phyloP scores from a whole-genome alignment of 108 stramenopile genomes.

The Cyclotella atomus region DNA sequence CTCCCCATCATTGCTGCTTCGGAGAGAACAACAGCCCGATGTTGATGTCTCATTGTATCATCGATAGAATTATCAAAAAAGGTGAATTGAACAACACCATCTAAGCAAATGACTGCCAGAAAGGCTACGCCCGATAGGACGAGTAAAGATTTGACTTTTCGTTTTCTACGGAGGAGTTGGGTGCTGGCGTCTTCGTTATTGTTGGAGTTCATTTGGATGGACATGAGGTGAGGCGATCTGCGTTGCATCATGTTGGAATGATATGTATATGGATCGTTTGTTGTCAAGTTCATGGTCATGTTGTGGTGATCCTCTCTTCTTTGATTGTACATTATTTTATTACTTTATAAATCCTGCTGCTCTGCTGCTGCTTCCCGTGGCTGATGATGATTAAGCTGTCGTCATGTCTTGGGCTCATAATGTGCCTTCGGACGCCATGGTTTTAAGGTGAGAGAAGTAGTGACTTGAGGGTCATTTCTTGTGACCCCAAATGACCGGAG shows the following conservation, averaged over 20 bases:
- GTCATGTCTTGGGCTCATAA: neutral
- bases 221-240: too few relatives aligned
- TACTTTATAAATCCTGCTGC: too few relatives aligned
- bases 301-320: too few relatives aligned
- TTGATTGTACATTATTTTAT: too few relatives aligned
- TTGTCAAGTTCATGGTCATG: too few relatives aligned
- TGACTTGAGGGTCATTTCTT: neutral
- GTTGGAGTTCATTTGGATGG: neutral
- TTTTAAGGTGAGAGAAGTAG: neutral
- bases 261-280: too few relatives aligned
- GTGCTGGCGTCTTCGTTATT: neutral
- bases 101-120: conserved; percentile 17
- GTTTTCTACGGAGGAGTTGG: neutral
- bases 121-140: conserved; percentile 16
- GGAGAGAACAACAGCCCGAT: neutral
- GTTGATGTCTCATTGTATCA: neutral
- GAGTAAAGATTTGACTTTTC: neutral
- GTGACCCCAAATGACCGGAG: neutral
- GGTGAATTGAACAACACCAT: conserved; percentile 24
- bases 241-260: too few relatives aligned
- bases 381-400: too few relatives aligned
- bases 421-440: neutral
- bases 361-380: too few relatives aligned
- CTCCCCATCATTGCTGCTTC: neutral
- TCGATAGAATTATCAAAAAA: neutral